Evolutionary conservation across 768 basidiomycete genomes (phyloP).

Genomic region (Boletus subparvulus): DNA sequence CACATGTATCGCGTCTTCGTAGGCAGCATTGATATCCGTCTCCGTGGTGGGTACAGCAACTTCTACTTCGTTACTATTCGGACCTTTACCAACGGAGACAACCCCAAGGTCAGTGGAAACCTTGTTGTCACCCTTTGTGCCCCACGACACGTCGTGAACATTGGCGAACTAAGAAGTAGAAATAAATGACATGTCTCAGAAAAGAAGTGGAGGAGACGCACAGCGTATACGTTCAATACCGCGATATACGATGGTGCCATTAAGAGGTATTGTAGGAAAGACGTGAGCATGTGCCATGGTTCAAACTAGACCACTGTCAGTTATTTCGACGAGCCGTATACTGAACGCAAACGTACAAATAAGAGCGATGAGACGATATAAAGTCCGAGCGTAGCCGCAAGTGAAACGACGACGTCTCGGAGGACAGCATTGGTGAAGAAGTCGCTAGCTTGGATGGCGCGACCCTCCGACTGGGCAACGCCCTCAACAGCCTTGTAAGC

Average conservation of each 20-base stretch:
- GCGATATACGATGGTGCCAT: constrained; percentile 94
- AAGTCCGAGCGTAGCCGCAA: constrained; percentile 85
- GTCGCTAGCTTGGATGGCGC: constrained; percentile 50
- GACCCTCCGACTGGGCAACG: constrained; percentile 46
- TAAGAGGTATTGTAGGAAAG: constrained; percentile 88
- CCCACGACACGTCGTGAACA: constrained; percentile 93
- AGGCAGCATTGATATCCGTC: constrained; percentile 85
- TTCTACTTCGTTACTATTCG: constrained; percentile 79
- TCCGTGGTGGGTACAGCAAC: constrained; percentile 83
- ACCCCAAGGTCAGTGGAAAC: constrained; percentile 82
- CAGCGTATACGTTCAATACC: constrained; percentile 89
- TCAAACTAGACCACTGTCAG: constrained; percentile 61
- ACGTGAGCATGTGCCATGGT: constrained; percentile 98
- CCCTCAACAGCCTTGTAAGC: constrained; percentile 78
- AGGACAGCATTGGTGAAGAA: constrained; percentile 81
- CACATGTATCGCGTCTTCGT: constrained; percentile 88
- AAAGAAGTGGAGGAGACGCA: constrained; percentile 27
- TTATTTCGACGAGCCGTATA: not conserved
- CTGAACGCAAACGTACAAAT: constrained; percentile 59
- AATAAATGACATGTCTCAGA: not conserved
- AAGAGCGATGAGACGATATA: constrained; percentile 82
- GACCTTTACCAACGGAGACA: constrained; percentile 56
- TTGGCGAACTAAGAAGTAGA: constrained; percentile 64
- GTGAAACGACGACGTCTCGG: constrained; percentile 81
- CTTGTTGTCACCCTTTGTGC: constrained; percentile 93